Evolutionary conservation across 148 eudicot species (phyloP), one percentile per base, ranked within the genome.

Genomic region (Selenicereus undatus): DNA sequence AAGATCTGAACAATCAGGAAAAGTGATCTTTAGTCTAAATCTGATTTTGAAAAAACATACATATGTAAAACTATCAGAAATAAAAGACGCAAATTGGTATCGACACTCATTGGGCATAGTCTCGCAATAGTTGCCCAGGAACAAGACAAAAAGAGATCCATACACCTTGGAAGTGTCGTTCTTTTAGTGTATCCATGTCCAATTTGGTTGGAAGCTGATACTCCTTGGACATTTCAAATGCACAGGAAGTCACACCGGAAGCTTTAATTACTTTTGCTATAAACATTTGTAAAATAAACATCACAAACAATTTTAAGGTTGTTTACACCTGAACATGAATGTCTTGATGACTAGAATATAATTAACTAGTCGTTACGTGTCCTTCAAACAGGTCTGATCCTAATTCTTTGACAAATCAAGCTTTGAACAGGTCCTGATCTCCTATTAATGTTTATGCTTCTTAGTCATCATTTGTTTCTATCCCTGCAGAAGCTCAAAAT

Each of bases 1-100:
- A 79, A 95, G 89, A 84, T 93, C 99, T 95, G 92, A 83, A 88
- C 17, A 76, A 80, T 77, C 70, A 56, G 58, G 32, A 76, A 42
- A 36, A 27, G 72, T 66, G 0, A 27, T 13, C 17, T 10, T 27
- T n/a, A 64, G 71, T 26, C 35, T 27, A 27, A 66, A 2, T 66
- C 32, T 66, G 32, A 66, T 13, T 14, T 10, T 66, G 13, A 9
- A 27, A 20, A 27, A 66, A n/a, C 22, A 27, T 27, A 16, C 6
- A 27, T 13, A n/a, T 66, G 17, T 66, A 32, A 2, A 66, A 26
- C 13, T 66, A 27, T 66, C 30, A 66, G 36, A 27, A 17, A 27
- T 32, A 66, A 45, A 2, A 43, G 22, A 42, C 12, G 54, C 22
- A 21, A 12, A 80, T 54, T 52, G 3, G 60, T 2, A 54, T 29